A percentile compares a stretch with the other conserved stretches of the same genome.
Evolutionary conservation across 1,284 basidiomycete species (phyloP).

Genomic region (Trichosporon faecale): DNA sequence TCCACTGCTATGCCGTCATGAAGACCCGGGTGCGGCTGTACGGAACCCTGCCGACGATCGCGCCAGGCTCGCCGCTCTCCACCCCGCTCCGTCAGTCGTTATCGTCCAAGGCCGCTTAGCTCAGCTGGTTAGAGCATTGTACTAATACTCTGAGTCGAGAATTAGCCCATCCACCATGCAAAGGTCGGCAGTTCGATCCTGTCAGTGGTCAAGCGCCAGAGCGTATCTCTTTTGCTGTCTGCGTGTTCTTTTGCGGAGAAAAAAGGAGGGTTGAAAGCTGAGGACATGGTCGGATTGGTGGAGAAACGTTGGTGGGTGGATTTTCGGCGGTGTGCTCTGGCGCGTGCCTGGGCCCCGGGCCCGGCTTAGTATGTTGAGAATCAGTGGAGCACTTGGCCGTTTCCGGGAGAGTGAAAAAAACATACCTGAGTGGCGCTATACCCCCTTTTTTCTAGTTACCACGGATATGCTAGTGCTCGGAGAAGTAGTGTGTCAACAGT

Average conservation of each 20-base stretch:
- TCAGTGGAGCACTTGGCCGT: too few species aligned
- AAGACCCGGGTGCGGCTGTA: too few species aligned
- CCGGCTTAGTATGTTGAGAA: too few species aligned
- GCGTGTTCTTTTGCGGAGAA: neutral
- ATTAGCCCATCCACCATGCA: neutral
- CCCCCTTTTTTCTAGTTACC: neutral
- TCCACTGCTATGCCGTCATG: too few species aligned
- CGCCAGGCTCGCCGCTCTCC: too few species aligned
- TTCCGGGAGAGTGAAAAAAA: too few species aligned
- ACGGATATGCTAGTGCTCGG: too few species aligned
- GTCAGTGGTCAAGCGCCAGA: neutral
- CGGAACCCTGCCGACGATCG: too few species aligned
- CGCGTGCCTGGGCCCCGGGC: too few species aligned
- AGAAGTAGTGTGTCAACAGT: neutral
- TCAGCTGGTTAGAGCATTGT: neutral
- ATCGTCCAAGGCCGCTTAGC: constrained; percentile 2
- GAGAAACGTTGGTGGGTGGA: neutral
- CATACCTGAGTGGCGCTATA: neutral
- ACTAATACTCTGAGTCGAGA: neutral
- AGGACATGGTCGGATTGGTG: neutral
- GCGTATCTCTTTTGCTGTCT: neutral
- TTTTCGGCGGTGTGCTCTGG: neutral
- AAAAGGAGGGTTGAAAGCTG: neutral
- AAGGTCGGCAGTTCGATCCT: neutral
- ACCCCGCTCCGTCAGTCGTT: neutral